Conservation (phyloP, 2,329 filamentous ascomycete species). For the Zasmidium cellare region DNA sequence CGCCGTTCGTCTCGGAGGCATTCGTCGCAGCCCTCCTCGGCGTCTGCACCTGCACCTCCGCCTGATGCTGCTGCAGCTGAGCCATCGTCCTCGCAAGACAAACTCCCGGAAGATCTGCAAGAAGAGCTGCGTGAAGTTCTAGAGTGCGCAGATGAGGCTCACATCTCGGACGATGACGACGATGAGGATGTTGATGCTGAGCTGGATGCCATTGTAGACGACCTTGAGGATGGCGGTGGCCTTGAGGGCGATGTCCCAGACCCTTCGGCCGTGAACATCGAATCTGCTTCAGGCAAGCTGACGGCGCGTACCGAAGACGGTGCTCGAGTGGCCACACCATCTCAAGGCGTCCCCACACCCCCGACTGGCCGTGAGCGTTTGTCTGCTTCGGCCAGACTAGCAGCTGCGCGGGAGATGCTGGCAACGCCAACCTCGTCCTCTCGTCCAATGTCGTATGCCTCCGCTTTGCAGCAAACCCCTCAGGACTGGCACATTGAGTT, state of each 20-base stretch:
- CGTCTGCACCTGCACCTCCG: slow-evolving; percentile 13
- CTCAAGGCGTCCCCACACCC: slow-evolving; percentile 52
- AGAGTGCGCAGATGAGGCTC: slow-evolving; percentile 91
- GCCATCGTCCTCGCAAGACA: slow-evolving; percentile 38
- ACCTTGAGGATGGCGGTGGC: slow-evolving; percentile 80
- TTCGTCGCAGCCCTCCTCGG: slow-evolving; percentile 28
- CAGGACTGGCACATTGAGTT: slow-evolving; percentile 99
- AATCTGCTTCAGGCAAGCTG: slow-evolving; percentile 83
- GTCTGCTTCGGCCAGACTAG: slow-evolving; percentile 33
- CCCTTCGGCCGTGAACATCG: slow-evolving; percentile 85
- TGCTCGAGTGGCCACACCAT: slow-evolving; percentile 79
- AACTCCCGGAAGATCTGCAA: slow-evolving; percentile 53
- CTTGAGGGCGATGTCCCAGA: slow-evolving; percentile 74
- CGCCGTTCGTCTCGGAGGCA: slow-evolving; percentile 36
- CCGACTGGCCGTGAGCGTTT: slow-evolving; percentile 29
- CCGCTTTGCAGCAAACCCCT: slow-evolving; percentile 74
- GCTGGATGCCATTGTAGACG: slow-evolving; percentile 85
- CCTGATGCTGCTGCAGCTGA: slow-evolving; percentile 37
- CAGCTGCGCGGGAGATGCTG: slow-evolving; percentile 35
- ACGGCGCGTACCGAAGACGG: slow-evolving; percentile 92
- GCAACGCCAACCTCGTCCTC: slow-evolving; percentile 51
- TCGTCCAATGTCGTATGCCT: slow-evolving; percentile 77
- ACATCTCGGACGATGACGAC: slow-evolving; percentile 69
- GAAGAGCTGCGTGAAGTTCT: slow-evolving; percentile 66
- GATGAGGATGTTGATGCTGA: slow-evolving; percentile 54